Conservation (phyloP, 306 rosid species). For the Oxytropis ochrocephala region DNA sequence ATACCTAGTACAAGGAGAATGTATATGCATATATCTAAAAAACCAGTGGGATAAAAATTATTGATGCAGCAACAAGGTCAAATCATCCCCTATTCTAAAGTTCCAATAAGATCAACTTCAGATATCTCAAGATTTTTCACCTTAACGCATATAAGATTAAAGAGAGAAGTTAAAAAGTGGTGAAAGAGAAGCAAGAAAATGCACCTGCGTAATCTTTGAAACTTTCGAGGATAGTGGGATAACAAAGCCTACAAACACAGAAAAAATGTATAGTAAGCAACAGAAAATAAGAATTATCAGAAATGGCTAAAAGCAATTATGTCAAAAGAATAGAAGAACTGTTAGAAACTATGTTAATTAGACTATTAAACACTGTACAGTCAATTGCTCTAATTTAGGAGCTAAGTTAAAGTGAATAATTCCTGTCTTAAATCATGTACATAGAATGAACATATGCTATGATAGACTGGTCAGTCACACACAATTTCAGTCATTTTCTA, state of each 20-base stretch:
- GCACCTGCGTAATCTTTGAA: constrained; percentile 67
- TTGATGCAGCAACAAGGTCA: not conserved
- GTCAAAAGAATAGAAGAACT: not conserved
- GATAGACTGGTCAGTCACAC: not conserved
- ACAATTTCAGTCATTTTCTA: not conserved
- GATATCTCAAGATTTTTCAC: not conserved
- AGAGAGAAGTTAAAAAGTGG: not conserved
- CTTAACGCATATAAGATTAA: not conserved
- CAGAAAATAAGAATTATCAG: not conserved
- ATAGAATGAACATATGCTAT: not conserved
- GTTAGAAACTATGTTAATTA: not conserved
- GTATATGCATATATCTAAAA: not conserved
- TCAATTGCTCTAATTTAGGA: not conserved
- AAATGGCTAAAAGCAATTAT: not conserved
- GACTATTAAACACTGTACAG: not conserved
- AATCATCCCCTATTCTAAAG: not conserved
- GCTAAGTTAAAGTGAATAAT: not conserved
- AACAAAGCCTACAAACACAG: constrained; percentile 64
- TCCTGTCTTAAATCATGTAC: not conserved
- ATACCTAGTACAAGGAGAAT: not conserved
- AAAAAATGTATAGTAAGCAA: not conserved
- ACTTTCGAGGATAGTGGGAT: constrained; percentile 58
- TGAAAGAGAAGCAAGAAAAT: constrained; percentile 1
- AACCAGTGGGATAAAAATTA: not conserved
- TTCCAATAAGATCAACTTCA: constrained; percentile 18